Percentiles rank a stretch among this genome's conserved stretches.
Evolutionary conservation across 2,329 filamentous ascomycete genomes (phyloP).

Genomic region (Monilinia fructicola): DNA sequence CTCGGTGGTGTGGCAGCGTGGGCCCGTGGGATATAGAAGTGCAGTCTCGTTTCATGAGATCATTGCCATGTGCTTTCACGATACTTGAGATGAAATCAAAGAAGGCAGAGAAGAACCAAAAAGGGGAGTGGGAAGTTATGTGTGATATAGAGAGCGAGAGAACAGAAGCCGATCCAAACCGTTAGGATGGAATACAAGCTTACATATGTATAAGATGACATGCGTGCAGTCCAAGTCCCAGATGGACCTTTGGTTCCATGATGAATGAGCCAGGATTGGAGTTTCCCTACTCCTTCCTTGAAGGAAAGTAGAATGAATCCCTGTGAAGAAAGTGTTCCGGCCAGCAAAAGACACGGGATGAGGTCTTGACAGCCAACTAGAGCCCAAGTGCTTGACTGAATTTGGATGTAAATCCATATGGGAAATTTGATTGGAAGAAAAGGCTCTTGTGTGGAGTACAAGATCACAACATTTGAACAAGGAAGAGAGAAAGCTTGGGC

Average conservation of each 20-base stretch:
- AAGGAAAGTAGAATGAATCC: constrained; percentile 10
- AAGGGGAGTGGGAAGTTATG: constrained; percentile 6
- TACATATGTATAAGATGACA: constrained; percentile 24
- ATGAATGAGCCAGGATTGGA: constrained; percentile 16
- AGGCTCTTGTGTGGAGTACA: neutral
- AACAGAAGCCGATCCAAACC: neutral
- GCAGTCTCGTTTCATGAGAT: constrained; percentile 29
- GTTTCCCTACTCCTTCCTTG: constrained; percentile 15
- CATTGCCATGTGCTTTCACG: constrained; percentile 27
- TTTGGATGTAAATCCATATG: constrained; percentile 1
- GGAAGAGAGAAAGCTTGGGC: constrained; percentile 4
- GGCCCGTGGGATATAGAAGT: constrained; percentile 22
- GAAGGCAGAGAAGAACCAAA: constrained; percentile 18
- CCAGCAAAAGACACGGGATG: constrained; percentile 14
- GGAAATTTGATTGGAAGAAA: constrained; percentile 11
- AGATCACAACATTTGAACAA: constrained; percentile 4
- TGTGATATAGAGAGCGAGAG: neutral
- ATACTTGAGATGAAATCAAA: constrained; percentile 22
- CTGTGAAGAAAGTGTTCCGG: constrained; percentile 7
- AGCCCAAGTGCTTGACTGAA: constrained; percentile 1
- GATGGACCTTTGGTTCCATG: neutral
- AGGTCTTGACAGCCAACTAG: constrained; percentile 8
- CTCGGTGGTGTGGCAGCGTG: constrained; percentile 25
- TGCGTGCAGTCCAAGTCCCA: constrained; percentile 1
- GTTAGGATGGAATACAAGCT: neutral